Evolutionary conservation across 495 filamentous ascomycete genomes (phyloP), one percentile per base, ranked within the genome.

Genomic region (Penicillium pulvis): DNA sequence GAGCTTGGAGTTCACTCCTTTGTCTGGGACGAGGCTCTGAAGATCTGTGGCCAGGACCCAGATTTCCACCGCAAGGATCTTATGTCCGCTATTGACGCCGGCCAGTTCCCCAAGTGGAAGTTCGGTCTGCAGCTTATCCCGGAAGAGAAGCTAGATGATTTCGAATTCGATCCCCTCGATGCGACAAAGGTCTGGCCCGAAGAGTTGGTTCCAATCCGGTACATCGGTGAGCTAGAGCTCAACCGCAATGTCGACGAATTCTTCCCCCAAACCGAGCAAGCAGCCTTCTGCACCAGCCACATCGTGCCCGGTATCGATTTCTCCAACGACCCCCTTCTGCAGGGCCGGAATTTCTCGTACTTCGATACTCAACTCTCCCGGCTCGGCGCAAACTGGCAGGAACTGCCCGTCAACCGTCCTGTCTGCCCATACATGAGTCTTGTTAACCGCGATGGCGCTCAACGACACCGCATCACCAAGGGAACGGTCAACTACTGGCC

Each of bases 181-280:
- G 88, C 91, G n/a, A 96, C 92, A 35, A 96, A 97, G 74, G 65
- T 94, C 36, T 96, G 90, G 91, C 92, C 92, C 0, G 90, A 96
- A 63, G 89, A 96, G 41, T 73, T 88, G 1, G 77, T 96, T 4
- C 92, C 92, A 0, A 80, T 93, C 45, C 80, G 87, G 3, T 88
- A 90, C 67, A 90, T 96, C 58, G 92, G 91, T 33, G 83, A 93
- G 73, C 63, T 97, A 10, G 85, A 91, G 53, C 83, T 96, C 30
- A 93, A 96, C 78, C 83, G 85, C 42, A 94, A 91, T 60, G 75
- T 88, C 23, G 90, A 95, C 62, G 91, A 97, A 70, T 97, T 83
- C 78, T 94, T 93, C 80, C 75, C 90, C 0, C 87, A 96, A 69
- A 90, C 86, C 1, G 92, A 97, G 76, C 79, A 82, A 60, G 83